Evolutionary conservation across 1,139 yeast genomes (phyloP), one percentile per base, ranked within the genome.

Genomic region (Diutina mesorugosa): DNA sequence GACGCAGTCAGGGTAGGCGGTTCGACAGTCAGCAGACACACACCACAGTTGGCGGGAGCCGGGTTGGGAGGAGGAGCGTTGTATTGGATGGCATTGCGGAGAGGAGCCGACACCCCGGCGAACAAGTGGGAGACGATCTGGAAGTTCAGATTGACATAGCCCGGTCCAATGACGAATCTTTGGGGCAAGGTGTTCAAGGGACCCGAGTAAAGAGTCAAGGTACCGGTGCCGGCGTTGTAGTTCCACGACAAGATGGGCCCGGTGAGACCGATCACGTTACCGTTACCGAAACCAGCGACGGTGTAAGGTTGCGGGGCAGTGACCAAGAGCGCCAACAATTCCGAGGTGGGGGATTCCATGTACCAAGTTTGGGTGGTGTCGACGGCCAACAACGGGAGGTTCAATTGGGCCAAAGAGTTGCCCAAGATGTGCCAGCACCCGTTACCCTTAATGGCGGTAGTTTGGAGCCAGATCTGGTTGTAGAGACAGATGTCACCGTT

Each of bases 401-500:
- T 29, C 26, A 50, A 12, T 12, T 50, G 32, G n/a, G 32, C 9
- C 16, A 30, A 30, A 8, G 53, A 50, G 29, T n/a, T 18, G 6
- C 53, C 53, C 14, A 50, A 14, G 28, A 50, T 18, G 21, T 50
- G 53, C 41, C 32, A 32, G 32, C 53, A 50, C 41, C 53, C 53
- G 16, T n/a, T 8, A 30, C 53, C 53, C 30, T 29, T 32, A 16
- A 50, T 50, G 16, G 45, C 10, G 28, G 53, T 50, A 4, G 53
- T 50, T 32, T 50, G 53, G 26, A 18, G 18, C 26, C 32, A 50
- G n/a, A 50, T 16, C 4, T 16, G n/a, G 32, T 50, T 50, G 28
- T 50, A 50, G 45, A 50, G 32, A 32, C 53, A 50, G 16, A 50
- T 50, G 32, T 50, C 53, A n/a, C 53, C 53, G 28, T 50, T 32